Evolutionary conservation across 2,329 filamentous ascomycete species (phyloP), one percentile per base, ranked within the genome.

Genomic region (Cladosporium austrohemisphaericum): DNA sequence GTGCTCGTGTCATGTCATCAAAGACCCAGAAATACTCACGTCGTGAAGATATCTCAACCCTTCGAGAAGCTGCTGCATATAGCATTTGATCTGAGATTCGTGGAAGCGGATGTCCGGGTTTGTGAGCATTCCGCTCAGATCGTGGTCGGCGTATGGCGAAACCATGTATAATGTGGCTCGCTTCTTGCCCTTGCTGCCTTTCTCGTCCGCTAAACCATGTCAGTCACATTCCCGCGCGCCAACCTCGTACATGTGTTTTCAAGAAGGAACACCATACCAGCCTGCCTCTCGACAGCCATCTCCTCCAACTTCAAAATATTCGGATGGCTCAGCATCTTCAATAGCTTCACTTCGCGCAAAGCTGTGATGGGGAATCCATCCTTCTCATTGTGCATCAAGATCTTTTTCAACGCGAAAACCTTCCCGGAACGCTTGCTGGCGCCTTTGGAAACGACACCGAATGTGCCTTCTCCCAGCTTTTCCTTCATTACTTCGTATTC

Each of bases 311-410:
- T 82, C 51, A 98, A 73, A 44, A 97, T 81, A 63, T 98, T 98
- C 50, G 79, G 78, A 67, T 98, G 93, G 8, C 86, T 91, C n/a
- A 98, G 75, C 60, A 95, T 83, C 72, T 98, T 98, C 52, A 98
- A 77, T 31, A 98, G 81, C 74, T 97, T 97, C 74, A 98, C 96
- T 69, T 98, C 93, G 64, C 93, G 87, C 37, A 98, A 79, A 5
- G 93, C 92, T 1, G 93, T 98, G 56, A 98, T 98, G n/a, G 93
- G 93, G 60, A 98, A 98, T 41, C 93, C 93, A 70, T 98, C 93
- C 68, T 96, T 97, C 74, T 98, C 93, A 68, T 97, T 95, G 68
- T 97, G 93, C 88, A 97, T 96, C 57, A 98, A 82, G 58, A 98
- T 98, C 78, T 97, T 97, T 75, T 98, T 98, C 63, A 98, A 71